Evolutionary conservation across 83 land plant genomes (phyloP).

Genomic region (Diphasiastrum complanatum): DNA sequence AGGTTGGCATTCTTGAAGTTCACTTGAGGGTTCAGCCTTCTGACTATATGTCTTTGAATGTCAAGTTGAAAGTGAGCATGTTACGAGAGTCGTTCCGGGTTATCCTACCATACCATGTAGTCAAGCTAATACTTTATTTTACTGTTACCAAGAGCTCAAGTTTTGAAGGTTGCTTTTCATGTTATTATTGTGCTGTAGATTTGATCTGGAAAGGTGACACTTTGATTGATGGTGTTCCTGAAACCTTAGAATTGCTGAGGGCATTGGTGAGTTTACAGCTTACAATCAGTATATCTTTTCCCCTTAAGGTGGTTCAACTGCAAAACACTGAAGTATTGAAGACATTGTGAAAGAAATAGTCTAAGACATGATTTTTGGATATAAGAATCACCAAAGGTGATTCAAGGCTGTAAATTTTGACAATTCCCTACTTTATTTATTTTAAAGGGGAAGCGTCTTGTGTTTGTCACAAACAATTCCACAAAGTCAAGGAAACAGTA

Average conservation of each 20-base stretch:
- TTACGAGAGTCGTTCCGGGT: no score
- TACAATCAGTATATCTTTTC: neutral
- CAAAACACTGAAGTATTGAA: no score
- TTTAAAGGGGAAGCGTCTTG: constrained; percentile 78
- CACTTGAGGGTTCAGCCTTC: no score
- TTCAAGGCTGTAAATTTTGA: neutral
- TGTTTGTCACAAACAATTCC: constrained; percentile 97
- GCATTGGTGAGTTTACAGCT: constrained; percentile 39
- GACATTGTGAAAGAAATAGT: neutral
- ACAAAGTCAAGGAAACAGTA: constrained; percentile 98
- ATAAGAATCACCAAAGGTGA: neutral
- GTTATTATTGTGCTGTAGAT: no score
- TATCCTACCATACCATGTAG: no score
- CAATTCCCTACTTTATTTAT: neutral
- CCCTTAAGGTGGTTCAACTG: neutral
- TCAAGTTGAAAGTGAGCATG: no score
- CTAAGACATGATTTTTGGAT: neutral
- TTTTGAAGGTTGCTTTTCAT: no score
- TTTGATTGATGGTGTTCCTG: constrained; percentile 85
- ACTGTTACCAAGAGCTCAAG: no score
- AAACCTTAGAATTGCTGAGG: constrained; percentile 85
- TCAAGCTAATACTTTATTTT: no score
- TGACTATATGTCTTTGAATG: no score
- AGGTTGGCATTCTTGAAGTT: no score
- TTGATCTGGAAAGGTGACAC: constrained; percentile 97